Percentiles rank a stretch among this genome's conserved stretches.
phyloP scores from a whole-genome alignment of 495 filamentous ascomycete species.

The Sporormia fimetaria region DNA sequence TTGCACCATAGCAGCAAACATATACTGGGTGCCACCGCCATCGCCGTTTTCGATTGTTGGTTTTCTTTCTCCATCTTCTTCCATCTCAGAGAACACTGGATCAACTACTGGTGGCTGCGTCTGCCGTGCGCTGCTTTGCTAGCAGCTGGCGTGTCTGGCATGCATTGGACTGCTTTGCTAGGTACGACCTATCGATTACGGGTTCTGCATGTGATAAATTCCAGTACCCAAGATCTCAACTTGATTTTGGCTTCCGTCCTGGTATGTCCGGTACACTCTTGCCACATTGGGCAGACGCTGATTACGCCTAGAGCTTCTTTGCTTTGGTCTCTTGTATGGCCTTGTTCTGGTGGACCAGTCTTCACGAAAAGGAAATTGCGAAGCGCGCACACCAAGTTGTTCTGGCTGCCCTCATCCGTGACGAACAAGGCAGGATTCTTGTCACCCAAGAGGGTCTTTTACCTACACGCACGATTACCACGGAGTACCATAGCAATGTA shows the following conservation, averaged over 20 bases:
- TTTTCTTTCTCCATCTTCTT: constrained; percentile 66
- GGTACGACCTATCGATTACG: constrained; percentile 55
- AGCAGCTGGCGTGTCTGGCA: constrained; percentile 64
- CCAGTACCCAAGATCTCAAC: constrained; percentile 19
- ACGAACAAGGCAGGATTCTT: constrained; percentile 60
- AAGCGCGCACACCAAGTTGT: constrained; percentile 67
- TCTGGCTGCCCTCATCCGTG: constrained; percentile 66
- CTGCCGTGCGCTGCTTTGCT: constrained; percentile 52
- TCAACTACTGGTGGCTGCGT: constrained; percentile 65
- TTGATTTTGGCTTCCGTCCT: constrained; percentile 27
- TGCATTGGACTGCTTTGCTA: constrained; percentile 76
- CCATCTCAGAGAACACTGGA: constrained; percentile 63
- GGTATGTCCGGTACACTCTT: constrained; percentile 11
- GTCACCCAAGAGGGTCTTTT: constrained; percentile 70
- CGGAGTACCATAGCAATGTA: constrained; percentile 60
- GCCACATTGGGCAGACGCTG: background rate
- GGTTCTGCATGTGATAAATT: constrained; percentile 16
- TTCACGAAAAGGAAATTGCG: constrained; percentile 42
- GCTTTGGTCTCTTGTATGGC: constrained; percentile 46
- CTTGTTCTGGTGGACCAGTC: constrained; percentile 49
- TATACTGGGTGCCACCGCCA: constrained; percentile 57
- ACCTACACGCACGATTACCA: constrained; percentile 70
- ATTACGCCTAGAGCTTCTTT: constrained; percentile 40
- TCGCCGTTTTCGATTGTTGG: constrained; percentile 59
- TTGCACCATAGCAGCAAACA: constrained; percentile 45